Percentiles rank a stretch among this genome's conserved stretches.
These are phyloP conservation scores for Penicillium flavigenum DNA, from an alignment of 495 filamentous ascomycete genomes.

Conservation along the genomic window DNA sequence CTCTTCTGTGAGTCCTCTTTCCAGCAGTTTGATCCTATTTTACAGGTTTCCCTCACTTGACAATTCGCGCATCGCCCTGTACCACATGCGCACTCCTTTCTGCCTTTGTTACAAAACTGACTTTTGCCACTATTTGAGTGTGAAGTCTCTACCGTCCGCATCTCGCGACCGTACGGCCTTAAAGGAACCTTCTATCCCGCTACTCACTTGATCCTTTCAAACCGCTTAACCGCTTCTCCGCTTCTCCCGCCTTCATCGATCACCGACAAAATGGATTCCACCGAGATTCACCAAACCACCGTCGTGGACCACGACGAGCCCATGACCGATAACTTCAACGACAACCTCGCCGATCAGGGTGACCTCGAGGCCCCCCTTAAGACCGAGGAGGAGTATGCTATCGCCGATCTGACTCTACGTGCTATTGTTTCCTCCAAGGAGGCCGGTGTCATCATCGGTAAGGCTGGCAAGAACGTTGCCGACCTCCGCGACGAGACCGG, in stretches of 20 bases:
- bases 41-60: neutral
- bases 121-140: neutral
- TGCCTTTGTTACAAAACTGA: conserved; percentile 6
- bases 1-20: conserved; percentile 24
- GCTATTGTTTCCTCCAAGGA: conserved; percentile 99
- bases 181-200: conserved; percentile 21
- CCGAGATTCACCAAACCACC: conserved; percentile 48
- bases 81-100: neutral
- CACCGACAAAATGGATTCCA: conserved; percentile 43
- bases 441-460: conserved; percentile 97
- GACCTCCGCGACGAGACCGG: conserved; percentile 96
- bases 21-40: neutral
- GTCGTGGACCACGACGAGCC: conserved; percentile 35
- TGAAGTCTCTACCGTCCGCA: conserved; percentile 14
- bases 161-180: conserved; percentile 10
- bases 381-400: conserved; percentile 95
- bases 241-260: conserved; percentile 6
- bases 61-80: conserved; percentile 1
- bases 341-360: conserved; percentile 52
- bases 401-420: conserved; percentile 85
- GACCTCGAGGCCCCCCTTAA: conserved; percentile 71
- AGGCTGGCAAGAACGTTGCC: conserved; percentile 96
- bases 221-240: conserved; percentile 9
- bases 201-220: conserved; percentile 9
- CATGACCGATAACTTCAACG: conserved; percentile 52